Base-by-base conservation (phyloP, 768 basidiomycete genomes). In the Tylopilus rubrobrunneus region DNA sequence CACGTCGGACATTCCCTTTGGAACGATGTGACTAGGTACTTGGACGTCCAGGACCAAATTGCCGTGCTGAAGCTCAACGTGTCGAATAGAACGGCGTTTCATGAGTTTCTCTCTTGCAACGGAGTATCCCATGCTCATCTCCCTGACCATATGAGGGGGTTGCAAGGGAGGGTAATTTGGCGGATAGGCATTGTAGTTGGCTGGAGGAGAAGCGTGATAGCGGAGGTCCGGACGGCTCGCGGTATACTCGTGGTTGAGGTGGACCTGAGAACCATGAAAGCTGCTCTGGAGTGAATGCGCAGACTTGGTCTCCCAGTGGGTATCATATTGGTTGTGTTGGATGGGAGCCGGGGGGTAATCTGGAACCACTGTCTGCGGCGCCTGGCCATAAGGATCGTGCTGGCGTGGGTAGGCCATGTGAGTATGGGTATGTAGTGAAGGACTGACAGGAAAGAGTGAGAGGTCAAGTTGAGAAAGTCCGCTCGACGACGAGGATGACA, bases 31-130 rank as follows among this genome's bases (percentile, higher is more conserved):
- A 42, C 80, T 79, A 4, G 92, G 92, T 3, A 91, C 91, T 27
- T 78, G 83, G 45, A 91, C 82, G 65, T 94, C 92, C 53, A 93
- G 79, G 19, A 94, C 87, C 44, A 94, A 73, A 69, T 94, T 94
- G 37, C 92, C 92, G 51, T 90, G 76, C 66, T 84, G 78, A 36
- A 94, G 82, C 61, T 85, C 84, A 55, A 94, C 86, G 59, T 91
- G 86, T 54, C 86, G 82, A 41, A 89, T 76, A 37, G 87, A 88
- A 49, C 89, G 78, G 41, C 86, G 83, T 66, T 86, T 89, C 83
- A 92, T 83, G 71, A 92, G 81, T 68, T 89, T 87, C 56, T 92
- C 89, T 60, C 82, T 76, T 42, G 85, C 86, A 41, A 76, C 74
- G 25, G 83, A 82, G 71, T 84, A 92, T 15, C 86, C 87, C 44